These are phyloP conservation scores for Phytophthora ohioensis DNA, from an alignment of 352 stramenopile genomes.

Conservation along the genomic window DNA sequence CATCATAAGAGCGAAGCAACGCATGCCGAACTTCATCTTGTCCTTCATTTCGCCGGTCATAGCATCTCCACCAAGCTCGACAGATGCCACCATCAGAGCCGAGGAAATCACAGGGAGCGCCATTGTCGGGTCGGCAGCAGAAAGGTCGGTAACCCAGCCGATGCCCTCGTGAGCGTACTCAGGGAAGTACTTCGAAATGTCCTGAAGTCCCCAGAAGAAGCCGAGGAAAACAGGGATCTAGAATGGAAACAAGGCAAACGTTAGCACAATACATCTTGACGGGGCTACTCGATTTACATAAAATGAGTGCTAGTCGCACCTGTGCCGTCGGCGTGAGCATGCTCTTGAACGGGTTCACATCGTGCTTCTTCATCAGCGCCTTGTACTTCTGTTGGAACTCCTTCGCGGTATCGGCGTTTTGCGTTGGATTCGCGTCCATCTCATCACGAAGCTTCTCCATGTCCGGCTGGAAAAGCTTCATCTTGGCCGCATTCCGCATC, in stretches of 20 bases:
- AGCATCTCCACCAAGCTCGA: constrained; percentile 79
- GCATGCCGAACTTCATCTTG: constrained; percentile 86
- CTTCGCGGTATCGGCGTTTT: constrained; percentile 57
- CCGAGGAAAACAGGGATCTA: constrained; percentile 88
- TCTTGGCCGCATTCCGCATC: constrained; percentile 87
- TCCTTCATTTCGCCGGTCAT: constrained; percentile 70
- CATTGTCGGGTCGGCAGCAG: constrained; percentile 71
- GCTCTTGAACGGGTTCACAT: constrained; percentile 79
- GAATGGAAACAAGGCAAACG: background rate
- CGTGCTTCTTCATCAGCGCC: constrained; percentile 85
- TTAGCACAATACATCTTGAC: background rate
- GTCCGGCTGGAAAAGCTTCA: constrained; percentile 85
- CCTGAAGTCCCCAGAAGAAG: constrained; percentile 87
- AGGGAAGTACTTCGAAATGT: constrained; percentile 84
- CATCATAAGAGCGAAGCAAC: constrained; percentile 71
- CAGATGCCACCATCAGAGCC: constrained; percentile 76
- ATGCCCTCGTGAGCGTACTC: constrained; percentile 80
- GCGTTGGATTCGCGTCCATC: constrained; percentile 63
- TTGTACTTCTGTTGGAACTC: constrained; percentile 81
- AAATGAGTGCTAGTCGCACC: constrained; percentile 28
- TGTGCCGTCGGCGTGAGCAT: constrained; percentile 73
- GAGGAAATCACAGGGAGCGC: constrained; percentile 84
- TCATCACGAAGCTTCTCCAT: constrained; percentile 84
- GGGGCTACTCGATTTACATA: background rate
- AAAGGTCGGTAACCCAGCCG: constrained; percentile 88